These are phyloP conservation scores for Venturia nashicola DNA, from an alignment of 2,329 filamentous ascomycete genomes.

Conservation along the genomic window DNA sequence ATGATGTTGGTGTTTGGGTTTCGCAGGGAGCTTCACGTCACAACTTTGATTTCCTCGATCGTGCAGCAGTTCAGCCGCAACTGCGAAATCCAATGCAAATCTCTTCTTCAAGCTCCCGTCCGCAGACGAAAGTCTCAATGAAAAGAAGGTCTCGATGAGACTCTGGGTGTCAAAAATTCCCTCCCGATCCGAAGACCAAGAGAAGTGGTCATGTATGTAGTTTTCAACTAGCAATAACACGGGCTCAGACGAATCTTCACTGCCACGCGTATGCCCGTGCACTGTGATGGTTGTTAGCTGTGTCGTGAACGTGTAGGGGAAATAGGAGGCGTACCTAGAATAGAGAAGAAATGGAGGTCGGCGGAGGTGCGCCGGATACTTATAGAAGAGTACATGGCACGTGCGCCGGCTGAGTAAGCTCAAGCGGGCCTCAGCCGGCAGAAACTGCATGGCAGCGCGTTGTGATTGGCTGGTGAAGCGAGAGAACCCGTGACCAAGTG, in stretches of 20 bases:
- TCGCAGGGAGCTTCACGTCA: slow-evolving; percentile 7
- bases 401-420: neutral
- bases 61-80: neutral
- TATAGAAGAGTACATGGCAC: neutral
- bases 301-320: neutral
- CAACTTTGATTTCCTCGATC: neutral
- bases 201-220: slow-evolving; percentile 64
- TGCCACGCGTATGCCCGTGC: slow-evolving; percentile 71
- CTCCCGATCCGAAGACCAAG: slow-evolving; percentile 54
- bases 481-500: neutral
- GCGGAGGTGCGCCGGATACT: too few relatives aligned
- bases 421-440: neutral
- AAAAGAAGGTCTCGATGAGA: slow-evolving; percentile 34
- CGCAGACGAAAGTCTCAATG: slow-evolving; percentile 29
- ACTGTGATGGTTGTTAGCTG: slow-evolving; percentile 26
- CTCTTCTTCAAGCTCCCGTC: slow-evolving; percentile 5
- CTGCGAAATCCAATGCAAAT: neutral
- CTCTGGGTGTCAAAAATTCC: slow-evolving; percentile 60
- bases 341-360: too few relatives aligned
- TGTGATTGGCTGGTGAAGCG: neutral
- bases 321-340: too few relatives aligned
- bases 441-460: neutral
- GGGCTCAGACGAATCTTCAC: slow-evolving; percentile 81
- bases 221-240: slow-evolving; percentile 88
- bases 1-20: slow-evolving; percentile 16